Evolutionary conservation across 352 stramenopile species (phyloP), one percentile per base, ranked within the genome.

Genomic region (Globisporangium nunn): DNA sequence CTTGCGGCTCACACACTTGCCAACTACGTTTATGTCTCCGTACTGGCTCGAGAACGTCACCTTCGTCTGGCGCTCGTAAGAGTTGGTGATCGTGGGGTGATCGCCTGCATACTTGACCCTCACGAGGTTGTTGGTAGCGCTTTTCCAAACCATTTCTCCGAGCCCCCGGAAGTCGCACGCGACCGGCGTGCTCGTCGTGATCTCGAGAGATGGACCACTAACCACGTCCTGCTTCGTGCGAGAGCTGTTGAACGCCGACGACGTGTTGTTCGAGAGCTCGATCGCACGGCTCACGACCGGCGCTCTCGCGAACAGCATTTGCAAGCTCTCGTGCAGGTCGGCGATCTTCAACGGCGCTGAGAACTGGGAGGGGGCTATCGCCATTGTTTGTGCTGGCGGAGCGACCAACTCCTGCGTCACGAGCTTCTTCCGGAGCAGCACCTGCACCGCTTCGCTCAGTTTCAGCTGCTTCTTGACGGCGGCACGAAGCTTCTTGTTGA

Each of bases 401-500:
- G 8, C 11, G 2, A 41, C 37, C 37, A 41, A 12, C 11, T 41
- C 37, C 37, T 41, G 37, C 37, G 14, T 41, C 37, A 28, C 15
- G 41, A 15, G 7, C 17, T 57, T 39, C 50, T 75, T 70, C 31
- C 72, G 55, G 29, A 81, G 54, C n/a, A 81, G 70, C 46, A 67
- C 56, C 48, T 78, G 64, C 10, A 81, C 58, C 18, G 60, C 67
- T 47, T 68, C 74, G 11, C 63, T 66, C 58, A 81, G 49, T 41
- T 78, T 69, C 58, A 78, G 64, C 54, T 83, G 73, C 28, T 66
- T 61, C 40, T 70, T 58, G 37, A 83, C 41, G 1, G 67, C 64
- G 12, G 62, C 67, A 14, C 77, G 76, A 6, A 83, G 61, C 23
- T 67, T 69, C 11, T 62, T 62, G 56, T 81, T 81, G 52, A 76